Conservation (phyloP, 177 flowering plant species). For the Viscum album region DNA sequence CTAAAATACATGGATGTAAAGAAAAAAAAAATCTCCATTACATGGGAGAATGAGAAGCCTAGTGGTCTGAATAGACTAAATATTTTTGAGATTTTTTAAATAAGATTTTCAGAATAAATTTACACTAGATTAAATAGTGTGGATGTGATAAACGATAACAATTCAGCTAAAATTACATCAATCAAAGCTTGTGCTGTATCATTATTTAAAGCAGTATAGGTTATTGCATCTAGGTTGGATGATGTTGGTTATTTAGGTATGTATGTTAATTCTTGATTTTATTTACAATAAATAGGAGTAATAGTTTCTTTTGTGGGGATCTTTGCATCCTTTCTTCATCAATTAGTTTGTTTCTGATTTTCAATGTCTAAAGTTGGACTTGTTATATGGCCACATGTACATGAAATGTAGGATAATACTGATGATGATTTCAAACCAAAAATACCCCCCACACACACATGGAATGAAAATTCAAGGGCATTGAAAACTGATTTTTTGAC, state of each 20-base stretch:
- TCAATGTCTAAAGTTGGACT: too few relatives aligned
- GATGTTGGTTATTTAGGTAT: conserved; percentile 56
- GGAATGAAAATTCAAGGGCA: too few relatives aligned
- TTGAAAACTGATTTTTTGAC: too few relatives aligned
- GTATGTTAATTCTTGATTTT: background rate
- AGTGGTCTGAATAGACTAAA: conserved; percentile 18
- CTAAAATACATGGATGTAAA: conserved; percentile 42
- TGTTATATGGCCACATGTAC: too few relatives aligned
- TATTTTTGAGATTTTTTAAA: conserved; percentile 33
- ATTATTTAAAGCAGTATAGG: conserved; percentile 64
- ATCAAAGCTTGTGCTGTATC: conserved; percentile 81
- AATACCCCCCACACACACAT: too few relatives aligned
- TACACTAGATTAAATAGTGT: conserved; percentile 8
- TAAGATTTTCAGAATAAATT: conserved; percentile 18
- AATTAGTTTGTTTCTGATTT: too few relatives aligned
- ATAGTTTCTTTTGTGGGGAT: too few relatives aligned
- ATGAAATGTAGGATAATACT: too few relatives aligned
- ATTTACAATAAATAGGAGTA: too few relatives aligned
- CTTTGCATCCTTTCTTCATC: too few relatives aligned
- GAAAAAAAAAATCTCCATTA: conserved; percentile 37
- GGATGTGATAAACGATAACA: conserved; percentile 20
- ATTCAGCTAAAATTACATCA: conserved; percentile 32
- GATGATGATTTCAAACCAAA: too few relatives aligned
- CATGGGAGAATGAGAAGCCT: conserved; percentile 79
- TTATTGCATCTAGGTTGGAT: conserved; percentile 53